These are phyloP conservation scores for Ambrosiella beaveri DNA, from an alignment of 2,329 filamentous ascomycete species.

Conservation along the genomic window DNA sequence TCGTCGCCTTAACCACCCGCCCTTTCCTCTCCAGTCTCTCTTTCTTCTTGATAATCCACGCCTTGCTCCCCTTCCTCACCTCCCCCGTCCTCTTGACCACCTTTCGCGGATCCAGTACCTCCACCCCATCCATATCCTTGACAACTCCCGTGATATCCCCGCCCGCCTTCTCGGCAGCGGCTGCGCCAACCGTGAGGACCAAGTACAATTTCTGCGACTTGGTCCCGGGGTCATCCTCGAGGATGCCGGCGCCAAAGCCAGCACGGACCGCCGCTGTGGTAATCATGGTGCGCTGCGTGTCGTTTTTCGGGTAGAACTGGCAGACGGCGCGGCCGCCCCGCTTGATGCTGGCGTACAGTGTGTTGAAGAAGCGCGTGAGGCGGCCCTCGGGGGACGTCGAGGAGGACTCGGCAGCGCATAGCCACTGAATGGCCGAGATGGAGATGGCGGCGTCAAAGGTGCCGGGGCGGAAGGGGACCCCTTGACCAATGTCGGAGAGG, in stretches of 20 bases:
- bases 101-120: constrained; percentile 54
- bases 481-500: constrained; percentile 87
- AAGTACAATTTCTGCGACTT: constrained; percentile 97
- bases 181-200: constrained; percentile 71
- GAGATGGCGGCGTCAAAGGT: constrained; percentile 89
- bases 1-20: constrained; percentile 79
- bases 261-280: constrained; percentile 77
- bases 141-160: constrained; percentile 87
- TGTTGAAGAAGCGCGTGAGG: constrained; percentile 76
- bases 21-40: constrained; percentile 89
- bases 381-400: constrained; percentile 68
- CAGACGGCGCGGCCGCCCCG: constrained; percentile 81
- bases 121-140: constrained; percentile 72
- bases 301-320: constrained; percentile 97
- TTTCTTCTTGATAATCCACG: constrained; percentile 74
- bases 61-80: constrained; percentile 65
- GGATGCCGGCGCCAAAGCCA: constrained; percentile 82
- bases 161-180: constrained; percentile 27
- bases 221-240: constrained; percentile 90
- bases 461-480: constrained; percentile 80
- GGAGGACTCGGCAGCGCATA: constrained; percentile 85
- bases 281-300: constrained; percentile 82
- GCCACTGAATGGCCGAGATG: constrained; percentile 94
- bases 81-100: constrained; percentile 24
- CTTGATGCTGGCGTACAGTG: constrained; percentile 67